Conservation (phyloP, 2,329 filamentous ascomycete species). For the Exophiala spinifera region DNA sequence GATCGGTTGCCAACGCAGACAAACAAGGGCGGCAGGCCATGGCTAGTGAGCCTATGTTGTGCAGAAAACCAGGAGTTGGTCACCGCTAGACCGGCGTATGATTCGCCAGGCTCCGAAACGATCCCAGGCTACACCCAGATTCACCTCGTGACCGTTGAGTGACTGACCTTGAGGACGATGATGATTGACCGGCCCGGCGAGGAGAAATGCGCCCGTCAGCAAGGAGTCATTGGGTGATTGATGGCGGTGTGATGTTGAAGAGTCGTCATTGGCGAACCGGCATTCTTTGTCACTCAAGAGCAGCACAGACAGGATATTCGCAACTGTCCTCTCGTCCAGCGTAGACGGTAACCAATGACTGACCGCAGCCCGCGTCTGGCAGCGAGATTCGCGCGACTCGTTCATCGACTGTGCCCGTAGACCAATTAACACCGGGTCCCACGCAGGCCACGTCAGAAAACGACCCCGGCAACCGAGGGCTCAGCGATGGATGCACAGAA, state of each 20-base stretch:
- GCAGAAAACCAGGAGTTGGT: conserved; percentile 2
- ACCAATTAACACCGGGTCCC: neutral
- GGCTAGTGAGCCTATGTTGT: conserved; percentile 6
- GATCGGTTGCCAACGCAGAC: conserved; percentile 14
- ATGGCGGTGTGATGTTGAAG: conserved; percentile 12
- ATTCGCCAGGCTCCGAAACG: neutral
- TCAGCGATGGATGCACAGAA: conserved; percentile 11
- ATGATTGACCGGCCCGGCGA: neutral
- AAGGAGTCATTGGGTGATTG: neutral
- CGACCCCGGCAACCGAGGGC: conserved; percentile 13
- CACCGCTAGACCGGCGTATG: neutral
- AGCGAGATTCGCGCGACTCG: too few species aligned
- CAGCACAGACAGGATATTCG: too few species aligned
- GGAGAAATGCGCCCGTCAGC: too few species aligned
- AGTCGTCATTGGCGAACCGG: too few species aligned
- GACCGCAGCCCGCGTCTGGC: too few species aligned
- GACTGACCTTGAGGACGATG: neutral
- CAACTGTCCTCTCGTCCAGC: too few species aligned
- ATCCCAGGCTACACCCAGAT: neutral
- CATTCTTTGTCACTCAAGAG: neutral
- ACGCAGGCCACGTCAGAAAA: conserved; percentile 15
- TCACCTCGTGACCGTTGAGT: neutral
- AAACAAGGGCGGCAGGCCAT: too few species aligned
- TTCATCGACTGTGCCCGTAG: neutral
- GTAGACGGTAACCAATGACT: too few species aligned